phyloP scores from a whole-genome alignment of 1,284 basidiomycete species.

The Cystobasidium pallidum region DNA sequence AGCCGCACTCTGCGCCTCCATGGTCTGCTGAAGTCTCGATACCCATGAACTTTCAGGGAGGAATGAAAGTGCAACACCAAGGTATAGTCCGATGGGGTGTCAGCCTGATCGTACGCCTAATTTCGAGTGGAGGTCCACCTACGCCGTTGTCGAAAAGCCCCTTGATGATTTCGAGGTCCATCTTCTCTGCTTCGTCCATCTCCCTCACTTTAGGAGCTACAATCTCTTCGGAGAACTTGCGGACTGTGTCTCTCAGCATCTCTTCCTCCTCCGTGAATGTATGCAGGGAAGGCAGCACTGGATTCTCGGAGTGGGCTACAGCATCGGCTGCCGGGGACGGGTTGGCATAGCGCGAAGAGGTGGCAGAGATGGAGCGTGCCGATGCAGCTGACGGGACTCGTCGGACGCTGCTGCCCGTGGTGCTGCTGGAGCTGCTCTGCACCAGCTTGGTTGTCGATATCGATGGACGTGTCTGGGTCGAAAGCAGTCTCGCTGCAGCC shows the following conservation, averaged over 20 bases:
- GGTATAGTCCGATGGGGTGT: no score
- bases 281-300: conserved; percentile 60
- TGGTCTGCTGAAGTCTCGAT: conserved; percentile 86
- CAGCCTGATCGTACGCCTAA: neutral
- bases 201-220: conserved; percentile 87
- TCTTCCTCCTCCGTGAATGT: conserved; percentile 87
- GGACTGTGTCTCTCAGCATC: conserved; percentile 85
- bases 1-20: conserved; percentile 86
- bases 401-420: neutral
- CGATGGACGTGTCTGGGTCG: neutral
- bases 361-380: conserved; percentile 1
- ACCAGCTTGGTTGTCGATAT: neutral
- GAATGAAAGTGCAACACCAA: neutral
- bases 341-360: conserved; percentile 11
- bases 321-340: conserved; percentile 27
- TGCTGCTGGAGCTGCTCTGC: neutral
- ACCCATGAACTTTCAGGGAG: conserved; percentile 78
- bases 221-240: conserved; percentile 84
- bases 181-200: conserved; percentile 97
- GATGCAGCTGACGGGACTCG: no score
- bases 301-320: conserved; percentile 19
- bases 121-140: conserved; percentile 55
- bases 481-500: conserved; percentile 2
- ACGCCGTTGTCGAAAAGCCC: conserved; percentile 95
- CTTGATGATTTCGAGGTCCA: conserved; percentile 87